A percentile compares a stretch with the other conserved stretches of the same genome.
Conservation (phyloP, 345 rosid genomes). For the Linum usitatissimum region DNA sequence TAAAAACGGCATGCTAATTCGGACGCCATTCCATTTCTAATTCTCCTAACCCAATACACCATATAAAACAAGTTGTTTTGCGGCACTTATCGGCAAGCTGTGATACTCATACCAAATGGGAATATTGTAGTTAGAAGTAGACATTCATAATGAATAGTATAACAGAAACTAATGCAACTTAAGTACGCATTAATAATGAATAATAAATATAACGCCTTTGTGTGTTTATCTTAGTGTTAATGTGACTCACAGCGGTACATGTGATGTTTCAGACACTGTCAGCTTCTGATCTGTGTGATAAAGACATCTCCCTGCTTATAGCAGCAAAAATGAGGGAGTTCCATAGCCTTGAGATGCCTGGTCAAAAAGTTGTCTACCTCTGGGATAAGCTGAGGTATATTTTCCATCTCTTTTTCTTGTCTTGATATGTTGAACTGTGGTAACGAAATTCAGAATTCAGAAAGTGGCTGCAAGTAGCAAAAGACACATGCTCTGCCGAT, state of each 20-base stretch:
- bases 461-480: slow-evolving; percentile 22
- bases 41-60: too few species aligned
- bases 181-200: too few species aligned
- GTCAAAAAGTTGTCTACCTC: slow-evolving; percentile 14
- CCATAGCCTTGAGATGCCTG: slow-evolving; percentile 26
- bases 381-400: slow-evolving; percentile 21
- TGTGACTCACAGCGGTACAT: neutral
- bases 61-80: too few species aligned
- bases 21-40: too few species aligned
- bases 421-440: neutral
- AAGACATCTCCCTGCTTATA: slow-evolving; percentile 15
- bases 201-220: too few species aligned
- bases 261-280: slow-evolving; percentile 18
- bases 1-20: too few species aligned
- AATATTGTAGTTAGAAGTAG: too few species aligned
- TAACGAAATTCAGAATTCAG: slow-evolving; percentile 2
- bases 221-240: too few species aligned
- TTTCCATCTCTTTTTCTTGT: neutral
- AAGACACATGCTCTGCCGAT: slow-evolving; percentile 13
- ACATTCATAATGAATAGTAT: too few species aligned
- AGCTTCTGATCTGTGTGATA: slow-evolving; percentile 23
- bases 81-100: too few species aligned
- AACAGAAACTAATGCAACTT: too few species aligned
- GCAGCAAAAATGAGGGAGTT: slow-evolving; percentile 25
- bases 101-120: too few species aligned